phyloP scores from a whole-genome alignment of 2,329 filamentous ascomycete genomes.

The Penicillium sp. region DNA sequence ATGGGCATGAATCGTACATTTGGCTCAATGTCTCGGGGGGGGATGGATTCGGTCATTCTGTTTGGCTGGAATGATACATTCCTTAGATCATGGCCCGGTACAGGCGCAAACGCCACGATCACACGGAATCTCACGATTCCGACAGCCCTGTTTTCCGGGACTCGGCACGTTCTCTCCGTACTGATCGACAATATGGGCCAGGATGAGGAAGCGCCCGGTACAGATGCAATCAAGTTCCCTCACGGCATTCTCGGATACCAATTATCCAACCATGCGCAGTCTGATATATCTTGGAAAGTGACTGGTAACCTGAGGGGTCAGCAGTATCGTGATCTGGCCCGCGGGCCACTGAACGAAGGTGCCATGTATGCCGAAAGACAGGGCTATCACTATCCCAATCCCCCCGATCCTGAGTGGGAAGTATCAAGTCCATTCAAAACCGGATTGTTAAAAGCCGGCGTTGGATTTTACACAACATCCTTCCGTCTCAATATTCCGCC shows the following conservation, averaged over 20 bases:
- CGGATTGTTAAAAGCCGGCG: slow-evolving; percentile 50
- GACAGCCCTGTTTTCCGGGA: not conserved
- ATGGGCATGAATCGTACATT: slow-evolving; percentile 32
- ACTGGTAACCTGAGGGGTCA: slow-evolving; percentile 63
- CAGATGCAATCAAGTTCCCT: slow-evolving; percentile 52
- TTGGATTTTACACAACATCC: slow-evolving; percentile 56
- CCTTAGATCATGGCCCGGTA: slow-evolving; percentile 38
- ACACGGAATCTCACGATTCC: slow-evolving; percentile 21
- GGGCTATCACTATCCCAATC: slow-evolving; percentile 58
- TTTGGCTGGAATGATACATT: slow-evolving; percentile 37
- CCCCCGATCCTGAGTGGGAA: slow-evolving; percentile 41
- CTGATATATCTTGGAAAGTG: slow-evolving; percentile 55
- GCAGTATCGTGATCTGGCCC: slow-evolving; percentile 54
- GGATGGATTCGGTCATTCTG: slow-evolving; percentile 34
- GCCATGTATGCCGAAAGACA: slow-evolving; percentile 59
- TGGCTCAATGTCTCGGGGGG: slow-evolving; percentile 34
- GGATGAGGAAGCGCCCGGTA: slow-evolving; percentile 41
- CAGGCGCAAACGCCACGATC: slow-evolving; percentile 14
- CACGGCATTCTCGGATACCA: slow-evolving; percentile 57
- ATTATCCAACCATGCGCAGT: slow-evolving; percentile 43
- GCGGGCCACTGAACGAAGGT: slow-evolving; percentile 63
- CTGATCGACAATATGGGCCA: slow-evolving; percentile 38
- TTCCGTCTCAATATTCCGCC: slow-evolving; percentile 56
- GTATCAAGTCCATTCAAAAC: slow-evolving; percentile 33
- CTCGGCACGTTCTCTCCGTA: slow-evolving; percentile 28